Conservation (phyloP, 169 alveolate genomes). For the Cryptosporidium ryanae region DNA sequence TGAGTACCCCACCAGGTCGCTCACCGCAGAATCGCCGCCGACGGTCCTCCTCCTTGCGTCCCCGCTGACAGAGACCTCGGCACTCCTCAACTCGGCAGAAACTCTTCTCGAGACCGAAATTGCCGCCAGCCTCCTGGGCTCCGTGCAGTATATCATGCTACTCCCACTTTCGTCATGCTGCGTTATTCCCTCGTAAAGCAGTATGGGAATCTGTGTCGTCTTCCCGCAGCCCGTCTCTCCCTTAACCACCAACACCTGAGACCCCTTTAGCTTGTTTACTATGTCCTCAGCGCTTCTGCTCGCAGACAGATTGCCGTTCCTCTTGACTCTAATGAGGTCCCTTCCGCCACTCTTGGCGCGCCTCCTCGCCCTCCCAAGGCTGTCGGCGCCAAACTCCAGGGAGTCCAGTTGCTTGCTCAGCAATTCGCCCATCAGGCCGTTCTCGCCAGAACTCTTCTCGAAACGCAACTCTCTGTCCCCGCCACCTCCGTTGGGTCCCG, state of each 20-base stretch:
- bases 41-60: not conserved
- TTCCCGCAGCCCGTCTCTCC: constrained; percentile 95
- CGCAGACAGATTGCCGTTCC: constrained; percentile 46
- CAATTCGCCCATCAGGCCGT: not conserved
- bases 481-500: too few species aligned
- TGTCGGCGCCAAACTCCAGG: too few species aligned
- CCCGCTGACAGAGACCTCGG: too few species aligned
- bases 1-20: constrained; percentile 52
- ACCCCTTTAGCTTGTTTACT: constrained; percentile 3
- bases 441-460: not conserved
- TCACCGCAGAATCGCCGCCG: not conserved
- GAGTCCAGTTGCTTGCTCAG: too few species aligned
- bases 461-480: too few species aligned
- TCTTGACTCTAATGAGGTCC: not conserved
- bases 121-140: constrained; percentile 73
- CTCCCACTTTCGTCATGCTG: constrained; percentile 5
- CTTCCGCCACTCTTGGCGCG: not conserved
- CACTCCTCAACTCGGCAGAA: constrained; percentile 8
- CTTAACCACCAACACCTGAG: constrained; percentile 30
- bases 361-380: too few species aligned
- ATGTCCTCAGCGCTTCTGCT: constrained; percentile 46
- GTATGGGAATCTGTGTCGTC: constrained; percentile 88
- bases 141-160: constrained; percentile 68
- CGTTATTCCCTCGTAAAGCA: constrained; percentile 61
- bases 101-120: constrained; percentile 53